phyloP scores from a whole-genome alignment of 768 basidiomycete species.

The Hygrocybe coccinea region DNA sequence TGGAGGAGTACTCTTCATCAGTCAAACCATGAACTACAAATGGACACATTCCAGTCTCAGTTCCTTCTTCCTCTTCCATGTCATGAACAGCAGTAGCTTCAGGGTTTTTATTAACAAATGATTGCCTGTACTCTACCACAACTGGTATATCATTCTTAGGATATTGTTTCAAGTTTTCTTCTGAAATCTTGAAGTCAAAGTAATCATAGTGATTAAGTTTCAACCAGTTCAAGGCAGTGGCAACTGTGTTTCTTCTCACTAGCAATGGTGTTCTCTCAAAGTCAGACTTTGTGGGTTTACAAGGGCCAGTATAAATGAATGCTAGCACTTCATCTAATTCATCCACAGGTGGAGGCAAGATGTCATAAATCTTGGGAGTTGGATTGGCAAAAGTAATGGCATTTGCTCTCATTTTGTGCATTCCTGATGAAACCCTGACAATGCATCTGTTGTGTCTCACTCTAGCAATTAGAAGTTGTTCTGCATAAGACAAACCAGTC shows the following conservation, averaged over 20 bases:
- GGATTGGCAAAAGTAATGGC: no score
- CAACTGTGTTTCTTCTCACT: conserved; percentile 19
- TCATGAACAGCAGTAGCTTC: conserved; percentile 14
- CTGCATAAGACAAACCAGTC: conserved; percentile 23
- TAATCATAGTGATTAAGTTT: no score
- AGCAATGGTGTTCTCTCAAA: conserved; percentile 19
- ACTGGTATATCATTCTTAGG: conserved; percentile 11
- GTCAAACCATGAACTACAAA: conserved; percentile 27
- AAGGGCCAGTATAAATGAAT: background rate
- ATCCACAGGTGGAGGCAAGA: conserved; percentile 15
- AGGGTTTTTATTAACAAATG: conserved; percentile 1
- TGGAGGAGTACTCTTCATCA: conserved; percentile 12
- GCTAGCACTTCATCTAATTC: conserved; percentile 18
- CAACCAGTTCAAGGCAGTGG: no score
- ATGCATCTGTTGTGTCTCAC: conserved; percentile 26
- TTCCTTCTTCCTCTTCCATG: conserved; percentile 18
- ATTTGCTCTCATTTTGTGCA: conserved; percentile 27
- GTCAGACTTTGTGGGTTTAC: conserved; percentile 12
- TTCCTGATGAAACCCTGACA: conserved; percentile 17
- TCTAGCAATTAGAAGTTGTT: conserved; percentile 26
- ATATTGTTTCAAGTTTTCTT: conserved; percentile 14
- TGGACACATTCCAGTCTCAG: conserved; percentile 18
- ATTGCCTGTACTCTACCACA: conserved; percentile 12
- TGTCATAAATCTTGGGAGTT: conserved; percentile 15
- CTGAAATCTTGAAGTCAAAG: conserved; percentile 17